Evolutionary conservation across 108 stramenopile species (phyloP), one percentile per base, ranked within the genome.

Genomic region (Nitzschia inconspicua): DNA sequence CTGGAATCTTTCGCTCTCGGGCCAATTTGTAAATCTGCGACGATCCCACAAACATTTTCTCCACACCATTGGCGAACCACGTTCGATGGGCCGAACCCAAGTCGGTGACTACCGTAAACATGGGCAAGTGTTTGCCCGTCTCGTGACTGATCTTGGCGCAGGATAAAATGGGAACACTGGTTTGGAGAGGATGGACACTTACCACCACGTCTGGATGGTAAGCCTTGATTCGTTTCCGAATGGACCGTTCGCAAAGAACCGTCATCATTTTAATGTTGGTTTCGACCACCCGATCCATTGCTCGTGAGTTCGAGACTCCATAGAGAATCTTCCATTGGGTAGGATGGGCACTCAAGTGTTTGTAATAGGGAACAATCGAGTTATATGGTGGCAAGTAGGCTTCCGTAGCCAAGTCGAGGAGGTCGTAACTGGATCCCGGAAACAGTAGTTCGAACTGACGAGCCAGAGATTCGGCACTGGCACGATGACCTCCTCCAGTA

Each of bases 51-150:
- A 95, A 98, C 60, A 92, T 79, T 47, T 88, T 87, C 64, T 96
- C 95, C 36, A 91, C 89, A 19, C 91, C 82, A 24, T 68, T 82
- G 23, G 88, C 85, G 64, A 98, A 98, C 97, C 97, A 98, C 44
- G 88, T 83, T 41, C 81, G 77, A 70, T 98, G 97, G 4, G 89
- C 96, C 1, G 71, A 76, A 5, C 94, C 97, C 29, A 98, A 69
- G 76, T 98, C 97, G n/a, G 97, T 98, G 14, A 96, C 94, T 0
- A 98, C 96, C 0, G 97, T 98, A 64, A 95, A 96, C 61, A 93
- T 86, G 32, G 91, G 91, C 44, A 85, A 56, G 44, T 88, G 82
- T 49, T 65, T 70, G 4, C 88, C 88, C n/a, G 88, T 86, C 56
- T 86, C 83, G 41, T 73, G 56, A 48, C 67, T 63, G 39, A 98